Evolutionary conservation across 2,329 filamentous ascomycete genomes (phyloP).

Genomic region (Clonostachys rosea): DNA sequence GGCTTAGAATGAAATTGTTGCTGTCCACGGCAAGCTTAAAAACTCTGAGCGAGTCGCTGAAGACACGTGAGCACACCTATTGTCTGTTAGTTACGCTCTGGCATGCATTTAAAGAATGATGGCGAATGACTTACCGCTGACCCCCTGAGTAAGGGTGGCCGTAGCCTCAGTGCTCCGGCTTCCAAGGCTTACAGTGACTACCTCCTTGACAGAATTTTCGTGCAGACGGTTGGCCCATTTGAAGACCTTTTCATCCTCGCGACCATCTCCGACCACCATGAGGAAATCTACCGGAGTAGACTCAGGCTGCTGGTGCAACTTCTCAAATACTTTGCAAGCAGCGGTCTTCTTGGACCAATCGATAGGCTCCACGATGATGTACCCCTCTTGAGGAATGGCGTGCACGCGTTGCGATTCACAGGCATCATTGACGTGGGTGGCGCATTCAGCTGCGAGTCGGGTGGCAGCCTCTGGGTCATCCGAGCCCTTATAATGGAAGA

Average conservation of each 20-base stretch:
- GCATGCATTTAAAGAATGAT: neutral
- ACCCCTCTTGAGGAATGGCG: slow-evolving; percentile 75
- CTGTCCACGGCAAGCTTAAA: slow-evolving; percentile 6
- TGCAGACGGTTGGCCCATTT: slow-evolving; percentile 83
- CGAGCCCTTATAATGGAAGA: slow-evolving; percentile 84
- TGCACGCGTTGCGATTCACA: slow-evolving; percentile 81
- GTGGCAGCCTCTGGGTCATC: slow-evolving; percentile 72
- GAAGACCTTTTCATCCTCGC: slow-evolving; percentile 92
- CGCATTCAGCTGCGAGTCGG: slow-evolving; percentile 82
- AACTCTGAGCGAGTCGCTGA: slow-evolving; percentile 25
- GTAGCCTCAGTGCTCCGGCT: slow-evolving; percentile 84
- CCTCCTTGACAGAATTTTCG: slow-evolving; percentile 53
- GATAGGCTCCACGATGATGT: slow-evolving; percentile 77
- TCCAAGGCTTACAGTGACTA: slow-evolving; percentile 82
- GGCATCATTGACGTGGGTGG: slow-evolving; percentile 91
- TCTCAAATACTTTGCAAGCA: slow-evolving; percentile 66
- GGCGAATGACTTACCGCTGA: slow-evolving; percentile 63
- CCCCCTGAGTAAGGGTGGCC: slow-evolving; percentile 82
- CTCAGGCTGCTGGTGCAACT: slow-evolving; percentile 35
- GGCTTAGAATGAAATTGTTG: no score
- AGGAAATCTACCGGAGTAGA: slow-evolving; percentile 67
- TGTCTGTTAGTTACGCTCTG: neutral
- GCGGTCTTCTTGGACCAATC: slow-evolving; percentile 88
- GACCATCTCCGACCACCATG: slow-evolving; percentile 83
- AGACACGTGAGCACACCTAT: slow-evolving; percentile 36